Percentiles rank a stretch among this genome's conserved stretches.
Evolutionary conservation across 495 filamentous ascomycete species (phyloP).

Genomic region (Cercophora sp.): DNA sequence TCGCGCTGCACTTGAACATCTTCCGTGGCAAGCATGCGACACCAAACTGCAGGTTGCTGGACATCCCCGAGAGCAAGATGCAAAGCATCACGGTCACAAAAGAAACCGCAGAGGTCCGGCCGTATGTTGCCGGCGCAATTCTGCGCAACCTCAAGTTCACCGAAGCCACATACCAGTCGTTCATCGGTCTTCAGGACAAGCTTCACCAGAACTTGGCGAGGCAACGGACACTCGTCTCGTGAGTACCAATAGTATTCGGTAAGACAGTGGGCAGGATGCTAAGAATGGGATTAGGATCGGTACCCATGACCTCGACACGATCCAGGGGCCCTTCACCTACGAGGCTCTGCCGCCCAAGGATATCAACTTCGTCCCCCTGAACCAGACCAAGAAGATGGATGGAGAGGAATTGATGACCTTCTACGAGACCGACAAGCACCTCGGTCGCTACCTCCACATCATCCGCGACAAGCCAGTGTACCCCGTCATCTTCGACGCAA

Average conservation of each 20-base stretch:
- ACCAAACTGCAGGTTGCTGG: constrained; percentile 72
- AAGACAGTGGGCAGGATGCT: too few relatives aligned
- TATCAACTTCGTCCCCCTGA: constrained; percentile 86
- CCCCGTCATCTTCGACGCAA: constrained; percentile 91
- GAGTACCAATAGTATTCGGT: too few relatives aligned
- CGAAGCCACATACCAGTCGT: constrained; percentile 85
- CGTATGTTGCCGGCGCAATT: constrained; percentile 81
- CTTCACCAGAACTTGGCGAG: constrained; percentile 94
- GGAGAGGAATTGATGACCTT: constrained; percentile 88
- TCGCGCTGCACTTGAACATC: constrained; percentile 91
- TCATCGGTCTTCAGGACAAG: constrained; percentile 97
- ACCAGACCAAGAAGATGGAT: constrained; percentile 83
- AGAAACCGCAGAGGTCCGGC: constrained; percentile 76
- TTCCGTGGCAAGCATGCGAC: constrained; percentile 71
- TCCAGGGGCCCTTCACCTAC: constrained; percentile 94
- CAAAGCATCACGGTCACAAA: constrained; percentile 74
- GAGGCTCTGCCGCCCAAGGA: constrained; percentile 88
- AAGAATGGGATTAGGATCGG: constrained; percentile 76
- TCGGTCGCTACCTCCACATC: constrained; percentile 82
- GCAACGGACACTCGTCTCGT: constrained; percentile 82
- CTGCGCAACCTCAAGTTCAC: constrained; percentile 89
- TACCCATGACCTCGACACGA: constrained; percentile 91
- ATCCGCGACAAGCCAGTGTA: constrained; percentile 91
- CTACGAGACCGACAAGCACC: constrained; percentile 87
- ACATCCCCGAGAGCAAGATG: constrained; percentile 67